Evolutionary conservation across 345 rosid genomes (phyloP).

Genomic region (Draba incana): DNA sequence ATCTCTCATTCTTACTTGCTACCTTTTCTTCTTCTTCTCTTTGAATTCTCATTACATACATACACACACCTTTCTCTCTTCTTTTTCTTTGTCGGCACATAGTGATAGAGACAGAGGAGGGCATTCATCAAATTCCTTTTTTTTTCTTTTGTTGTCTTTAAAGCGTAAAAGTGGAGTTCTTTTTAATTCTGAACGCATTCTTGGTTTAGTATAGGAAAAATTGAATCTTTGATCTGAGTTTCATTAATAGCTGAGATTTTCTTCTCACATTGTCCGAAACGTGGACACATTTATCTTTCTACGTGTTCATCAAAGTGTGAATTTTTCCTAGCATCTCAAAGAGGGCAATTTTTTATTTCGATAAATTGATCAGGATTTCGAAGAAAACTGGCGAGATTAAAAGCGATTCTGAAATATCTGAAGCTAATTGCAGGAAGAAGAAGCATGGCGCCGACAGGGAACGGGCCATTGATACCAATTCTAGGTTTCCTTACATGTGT

Average conservation of each 20-base stretch:
- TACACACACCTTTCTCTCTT: not conserved
- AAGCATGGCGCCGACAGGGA: constrained; percentile 52
- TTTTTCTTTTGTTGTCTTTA: not conserved
- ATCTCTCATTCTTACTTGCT: constrained; percentile 1
- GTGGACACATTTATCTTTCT: constrained; percentile 12
- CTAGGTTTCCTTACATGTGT: constrained; percentile 80
- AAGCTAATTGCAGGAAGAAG: constrained; percentile 35
- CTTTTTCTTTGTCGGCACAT: constrained; percentile 1
- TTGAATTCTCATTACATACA: not conserved
- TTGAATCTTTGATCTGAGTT: constrained; percentile 11
- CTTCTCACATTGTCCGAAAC: constrained; percentile 2
- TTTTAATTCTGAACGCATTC: not conserved
- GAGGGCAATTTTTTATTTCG: too few relatives aligned
- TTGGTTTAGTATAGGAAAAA: not conserved
- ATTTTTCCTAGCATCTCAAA: too few relatives aligned
- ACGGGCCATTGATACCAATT: constrained; percentile 67
- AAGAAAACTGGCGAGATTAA: constrained; percentile 35
- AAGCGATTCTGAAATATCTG: constrained; percentile 22
- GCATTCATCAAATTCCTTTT: not conserved
- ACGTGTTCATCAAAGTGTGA: constrained; percentile 3
- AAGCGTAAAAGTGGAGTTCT: not conserved
- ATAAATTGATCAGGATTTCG: not conserved
- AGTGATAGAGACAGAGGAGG: not conserved
- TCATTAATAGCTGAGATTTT: constrained; percentile 7
- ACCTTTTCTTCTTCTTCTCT: constrained; percentile 8